Percentiles rank a stretch among this genome's conserved stretches.
Conservation (phyloP, 257 asterid species). For the Jaltomata sinuosa region DNA sequence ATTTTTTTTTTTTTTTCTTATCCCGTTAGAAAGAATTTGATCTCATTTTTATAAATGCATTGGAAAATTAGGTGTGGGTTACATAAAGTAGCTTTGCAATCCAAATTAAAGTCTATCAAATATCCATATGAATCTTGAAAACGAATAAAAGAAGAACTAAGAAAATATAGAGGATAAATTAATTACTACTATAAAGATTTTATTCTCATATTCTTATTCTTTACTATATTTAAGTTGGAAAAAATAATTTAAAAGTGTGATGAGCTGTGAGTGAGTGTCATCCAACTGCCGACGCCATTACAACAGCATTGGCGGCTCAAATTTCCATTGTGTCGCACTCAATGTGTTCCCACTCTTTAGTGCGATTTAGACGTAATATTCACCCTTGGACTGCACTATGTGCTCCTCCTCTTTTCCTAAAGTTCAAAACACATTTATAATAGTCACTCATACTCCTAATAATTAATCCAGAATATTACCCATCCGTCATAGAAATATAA, state of each 20-base stretch:
- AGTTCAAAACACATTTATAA: neutral
- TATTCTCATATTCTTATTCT: neutral
- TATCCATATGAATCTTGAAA: neutral
- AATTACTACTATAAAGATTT: neutral
- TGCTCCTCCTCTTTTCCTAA: neutral
- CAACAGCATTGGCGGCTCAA: neutral
- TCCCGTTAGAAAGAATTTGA: neutral
- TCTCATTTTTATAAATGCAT: neutral
- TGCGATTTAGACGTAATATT: neutral
- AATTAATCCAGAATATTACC: too few species aligned
- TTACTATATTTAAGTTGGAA: neutral
- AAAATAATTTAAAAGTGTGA: neutral
- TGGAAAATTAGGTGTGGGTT: neutral
- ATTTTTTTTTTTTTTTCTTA: too few species aligned
- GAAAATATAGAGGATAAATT: neutral
- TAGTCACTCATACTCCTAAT: too few species aligned
- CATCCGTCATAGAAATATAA: too few species aligned
- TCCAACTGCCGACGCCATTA: neutral
- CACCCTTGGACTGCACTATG: too few species aligned
- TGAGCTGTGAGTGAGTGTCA: neutral
- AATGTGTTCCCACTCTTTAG: neutral
- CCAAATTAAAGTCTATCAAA: neutral
- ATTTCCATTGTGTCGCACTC: neutral
- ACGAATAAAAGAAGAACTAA: neutral
- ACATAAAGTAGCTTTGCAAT: neutral